Conservation (phyloP, 2,329 filamentous ascomycete genomes). For the Leptographium procerum region DNA sequence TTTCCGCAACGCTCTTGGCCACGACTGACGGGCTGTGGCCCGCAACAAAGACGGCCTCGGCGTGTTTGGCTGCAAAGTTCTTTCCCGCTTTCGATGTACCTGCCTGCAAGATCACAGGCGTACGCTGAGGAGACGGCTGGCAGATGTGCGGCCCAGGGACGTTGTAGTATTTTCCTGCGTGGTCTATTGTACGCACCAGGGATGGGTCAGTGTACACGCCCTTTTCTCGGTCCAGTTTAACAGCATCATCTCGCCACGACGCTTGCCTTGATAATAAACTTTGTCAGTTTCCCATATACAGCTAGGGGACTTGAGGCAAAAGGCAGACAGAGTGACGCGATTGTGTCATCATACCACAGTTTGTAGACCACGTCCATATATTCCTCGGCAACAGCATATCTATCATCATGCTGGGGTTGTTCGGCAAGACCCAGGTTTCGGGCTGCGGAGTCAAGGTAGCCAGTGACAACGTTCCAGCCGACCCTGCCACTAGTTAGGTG, state of each 20-base stretch:
- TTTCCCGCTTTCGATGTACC: constrained; percentile 14
- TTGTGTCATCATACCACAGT: too few relatives aligned
- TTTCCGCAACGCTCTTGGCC: constrained; percentile 9
- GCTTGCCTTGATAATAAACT: too few relatives aligned
- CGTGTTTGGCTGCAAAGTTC: constrained; percentile 15
- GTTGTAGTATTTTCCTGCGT: constrained; percentile 7
- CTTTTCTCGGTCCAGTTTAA: constrained; percentile 4
- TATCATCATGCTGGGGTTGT: constrained; percentile 12
- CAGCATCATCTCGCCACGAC: constrained; percentile 11
- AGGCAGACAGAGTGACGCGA: too few relatives aligned
- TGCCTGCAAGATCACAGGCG: constrained; percentile 15
- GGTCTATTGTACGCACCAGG: constrained; percentile 9
- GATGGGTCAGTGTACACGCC: constrained; percentile 8
- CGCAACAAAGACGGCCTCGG: constrained; percentile 15
- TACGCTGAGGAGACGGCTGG: constrained; percentile 7
- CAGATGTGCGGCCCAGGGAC: constrained; percentile 17
- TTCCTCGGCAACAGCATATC: constrained; percentile 15
- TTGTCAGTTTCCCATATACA: too few relatives aligned
- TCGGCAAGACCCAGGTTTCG: constrained; percentile 10
- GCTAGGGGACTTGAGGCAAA: too few relatives aligned
- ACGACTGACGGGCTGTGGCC: constrained; percentile 10
- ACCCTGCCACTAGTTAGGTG: constrained; percentile 16
- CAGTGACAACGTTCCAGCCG: constrained; percentile 28
- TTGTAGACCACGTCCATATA: constrained; percentile 13
- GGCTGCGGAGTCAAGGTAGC: constrained; percentile 12